Evolutionary conservation across 208 protist genomes (phyloP), one percentile per base, ranked within the genome.

Genomic region (Herpetomonas samuelpessoai): DNA sequence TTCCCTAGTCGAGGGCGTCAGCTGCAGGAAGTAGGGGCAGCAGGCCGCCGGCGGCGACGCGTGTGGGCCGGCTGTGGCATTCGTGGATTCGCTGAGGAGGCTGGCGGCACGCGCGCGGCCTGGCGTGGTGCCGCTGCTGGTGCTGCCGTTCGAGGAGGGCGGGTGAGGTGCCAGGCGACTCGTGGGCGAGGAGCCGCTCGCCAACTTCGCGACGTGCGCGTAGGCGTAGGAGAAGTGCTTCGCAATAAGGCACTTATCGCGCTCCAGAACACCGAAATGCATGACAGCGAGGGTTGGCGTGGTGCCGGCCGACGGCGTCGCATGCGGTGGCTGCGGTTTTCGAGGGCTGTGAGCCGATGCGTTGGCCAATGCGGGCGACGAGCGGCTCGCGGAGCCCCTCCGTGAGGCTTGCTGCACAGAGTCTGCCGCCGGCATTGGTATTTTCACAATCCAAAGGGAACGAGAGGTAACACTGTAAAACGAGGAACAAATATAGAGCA

Each of bases 1-100:
- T 58, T 81, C 76, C 25, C 45, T 35, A 2, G 73, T 75, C 2
- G 71, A 74, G 2, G 82, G 63, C 24, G 70, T 75, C 12, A 81
- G 52, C 1, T 71, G 49, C 35, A 89, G 68, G 12, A 85, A 60
- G 12, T 48, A 4, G 10, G 26, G 44, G 35, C 41, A 28, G 49
- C 25, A 51, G 9, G 31, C 30, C 38, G 29, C 35, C n/a, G 46
- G 3, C 16, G 19, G 27, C 12, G 16, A n/a, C 18, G 10, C 12
- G 6, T 44, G 21, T 7, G 28, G 10, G 19, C 9, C 3, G n/a
- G 6, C 6, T 41, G 35, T 41, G 9, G 35, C 35, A 6, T 41
- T 41, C 35, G 9, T 14, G 6, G 35, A 18, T 14, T 41, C 9
- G 35, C 35, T 14, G 9, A 41, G 35, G 9, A 18, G 9, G 35